Base-by-base conservation (phyloP, 495 filamentous ascomycete genomes). In the Polyplosphaeria fusca region DNA sequence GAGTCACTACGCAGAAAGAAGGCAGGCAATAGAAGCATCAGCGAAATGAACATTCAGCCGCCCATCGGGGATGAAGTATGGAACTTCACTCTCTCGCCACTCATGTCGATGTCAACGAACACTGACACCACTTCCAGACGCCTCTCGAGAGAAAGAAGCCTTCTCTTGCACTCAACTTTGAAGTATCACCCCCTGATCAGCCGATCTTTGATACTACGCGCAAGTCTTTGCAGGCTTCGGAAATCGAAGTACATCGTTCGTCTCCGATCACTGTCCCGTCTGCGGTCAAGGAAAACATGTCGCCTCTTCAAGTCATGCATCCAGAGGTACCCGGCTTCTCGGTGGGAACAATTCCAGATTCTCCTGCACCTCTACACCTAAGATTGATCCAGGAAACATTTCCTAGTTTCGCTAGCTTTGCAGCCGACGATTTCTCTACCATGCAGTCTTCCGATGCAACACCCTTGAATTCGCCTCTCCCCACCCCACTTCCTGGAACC, bases 401-500 rank as follows among this genome's bases (percentile, higher is more conserved):
- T 19, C 18, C 40, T 22, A 60, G 32, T 18, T 7, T 20, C 26
- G 11, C 23, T 7, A 13, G 14, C 48, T 11, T 24, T 4, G 43
- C 24, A 11, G 37, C 18, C 18, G 13, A 16, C 4, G 7, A 4
- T 4, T 13, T 13, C 14, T 14, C 28, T 9, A 27, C 37, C 13
- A 11, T 7, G 2, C 44, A 16, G 18, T 7, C 39, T 42, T 18
- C 18, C 9, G 11, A 12, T 11, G 11, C 39, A 5, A 12, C 5
- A 47, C 16, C 12, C 19, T n/a, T 23, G 1, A 7, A 7, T 13
- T 37, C 52, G 3, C 56, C 47, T 13, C 11, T 47, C 19, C 35
- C 44, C 14, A 60, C 49, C 4, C 57, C 57, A 14, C 54, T 60
- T 49, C 57, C 56, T 4, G 56, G 56, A 28, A 53, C 48, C 3